These are phyloP conservation scores for Wickerhamiella azyma DNA, from an alignment of 805 yeast genomes.

Conservation along the genomic window DNA sequence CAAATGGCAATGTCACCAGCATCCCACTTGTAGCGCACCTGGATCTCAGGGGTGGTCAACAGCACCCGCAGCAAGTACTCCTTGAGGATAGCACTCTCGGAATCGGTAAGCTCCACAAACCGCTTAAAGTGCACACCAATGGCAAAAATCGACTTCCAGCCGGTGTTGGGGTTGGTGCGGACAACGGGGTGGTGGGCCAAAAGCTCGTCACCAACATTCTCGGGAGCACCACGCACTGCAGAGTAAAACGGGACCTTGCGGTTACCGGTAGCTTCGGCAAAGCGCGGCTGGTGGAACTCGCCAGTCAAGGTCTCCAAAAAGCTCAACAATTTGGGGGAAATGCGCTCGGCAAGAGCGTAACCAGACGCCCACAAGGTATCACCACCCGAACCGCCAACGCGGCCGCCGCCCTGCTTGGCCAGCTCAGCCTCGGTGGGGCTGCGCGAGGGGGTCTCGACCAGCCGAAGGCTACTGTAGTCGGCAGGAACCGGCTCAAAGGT, in stretches of 20 bases:
- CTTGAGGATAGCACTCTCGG: constrained; percentile 33
- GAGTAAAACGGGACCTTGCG: constrained; percentile 10
- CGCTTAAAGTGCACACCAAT: constrained; percentile 28
- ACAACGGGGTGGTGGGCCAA: constrained; percentile 46
- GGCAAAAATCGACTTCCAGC: constrained; percentile 44
- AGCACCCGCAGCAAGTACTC: constrained; percentile 35
- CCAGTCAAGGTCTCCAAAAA: constrained; percentile 31
- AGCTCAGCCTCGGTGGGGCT: neutral
- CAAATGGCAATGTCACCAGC: constrained; percentile 42
- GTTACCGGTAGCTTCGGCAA: neutral
- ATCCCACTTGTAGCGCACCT: constrained; percentile 41
- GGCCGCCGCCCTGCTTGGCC: neutral
- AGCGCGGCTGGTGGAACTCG: neutral
- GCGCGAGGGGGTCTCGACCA: constrained; percentile 31
- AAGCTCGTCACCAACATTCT: constrained; percentile 36
- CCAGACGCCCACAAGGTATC: constrained; percentile 45
- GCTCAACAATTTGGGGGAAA: constrained; percentile 35
- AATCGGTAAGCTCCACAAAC: constrained; percentile 32
- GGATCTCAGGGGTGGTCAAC: constrained; percentile 35
- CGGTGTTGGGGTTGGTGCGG: constrained; percentile 53
- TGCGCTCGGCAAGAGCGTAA: constrained; percentile 39
- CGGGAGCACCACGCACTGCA: constrained; percentile 21
- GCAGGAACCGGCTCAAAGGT: constrained; percentile 45
- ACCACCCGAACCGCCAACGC: constrained; percentile 26
- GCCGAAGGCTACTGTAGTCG: constrained; percentile 37